phyloP scores from a whole-genome alignment of 2,329 filamentous ascomycete species.

The Pseudovirgaria hyperparasitica region DNA sequence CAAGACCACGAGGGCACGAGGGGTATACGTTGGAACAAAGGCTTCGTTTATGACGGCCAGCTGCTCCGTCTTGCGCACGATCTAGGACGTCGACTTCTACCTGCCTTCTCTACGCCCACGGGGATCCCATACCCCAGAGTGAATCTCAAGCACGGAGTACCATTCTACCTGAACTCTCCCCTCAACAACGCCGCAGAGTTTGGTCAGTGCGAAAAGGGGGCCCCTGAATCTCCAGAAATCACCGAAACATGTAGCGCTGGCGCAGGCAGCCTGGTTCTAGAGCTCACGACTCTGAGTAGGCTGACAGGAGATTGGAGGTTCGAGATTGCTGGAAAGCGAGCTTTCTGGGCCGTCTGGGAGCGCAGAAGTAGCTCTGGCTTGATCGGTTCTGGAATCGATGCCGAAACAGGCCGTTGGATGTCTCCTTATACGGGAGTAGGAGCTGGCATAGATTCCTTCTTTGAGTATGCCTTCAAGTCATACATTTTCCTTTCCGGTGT shows the following conservation, averaged over 20 bases:
- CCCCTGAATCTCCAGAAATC: constrained; percentile 48
- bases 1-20: constrained; percentile 19
- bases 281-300: constrained; percentile 82
- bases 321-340: constrained; percentile 76
- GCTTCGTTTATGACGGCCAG: constrained; percentile 78
- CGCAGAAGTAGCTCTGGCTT: constrained; percentile 74
- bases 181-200: constrained; percentile 47
- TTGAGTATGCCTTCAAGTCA: constrained; percentile 93
- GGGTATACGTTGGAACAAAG: constrained; percentile 58
- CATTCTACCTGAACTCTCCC: constrained; percentile 81
- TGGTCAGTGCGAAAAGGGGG: constrained; percentile 33
- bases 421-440: constrained; percentile 74
- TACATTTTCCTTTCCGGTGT: constrained; percentile 77
- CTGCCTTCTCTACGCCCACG: constrained; percentile 82
- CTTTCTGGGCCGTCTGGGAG: constrained; percentile 96
- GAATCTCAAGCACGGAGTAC: constrained; percentile 80
- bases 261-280: constrained; percentile 86
- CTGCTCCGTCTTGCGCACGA: constrained; percentile 81
- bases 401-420: constrained; percentile 82
- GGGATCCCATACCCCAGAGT: constrained; percentile 91
- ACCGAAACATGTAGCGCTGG: constrained; percentile 96
- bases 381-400: constrained; percentile 84
- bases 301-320: constrained; percentile 80
- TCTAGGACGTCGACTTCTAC: constrained; percentile 69
- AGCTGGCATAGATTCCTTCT: constrained; percentile 95